A percentile compares a stretch with the other conserved stretches of the same genome.
Conservation (phyloP, 768 basidiomycete genomes). For the Dendrothele bispora region DNA sequence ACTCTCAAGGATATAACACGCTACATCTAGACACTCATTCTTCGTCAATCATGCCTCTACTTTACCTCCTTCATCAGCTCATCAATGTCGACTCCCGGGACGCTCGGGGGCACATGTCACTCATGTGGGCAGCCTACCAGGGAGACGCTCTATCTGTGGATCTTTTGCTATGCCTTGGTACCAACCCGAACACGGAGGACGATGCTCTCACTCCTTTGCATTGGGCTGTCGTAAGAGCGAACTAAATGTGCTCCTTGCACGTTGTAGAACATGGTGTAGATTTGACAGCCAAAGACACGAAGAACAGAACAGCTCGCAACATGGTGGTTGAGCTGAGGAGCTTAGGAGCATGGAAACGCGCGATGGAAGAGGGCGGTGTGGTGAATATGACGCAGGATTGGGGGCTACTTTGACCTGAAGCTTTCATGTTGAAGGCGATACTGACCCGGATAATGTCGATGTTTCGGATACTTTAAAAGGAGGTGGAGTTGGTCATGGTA, state of each 20-base stretch:
- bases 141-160: conserved; percentile 96
- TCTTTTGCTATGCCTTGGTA: conserved; percentile 83
- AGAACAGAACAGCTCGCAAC: conserved; percentile 86
- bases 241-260: conserved; percentile 78
- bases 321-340: conserved; percentile 96
- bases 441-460: too few species aligned
- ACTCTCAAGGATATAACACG: conserved; percentile 95
- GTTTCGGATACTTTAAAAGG: too few species aligned
- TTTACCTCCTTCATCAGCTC: conserved; percentile 91
- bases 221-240: conserved; percentile 98
- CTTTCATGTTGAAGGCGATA: too few species aligned
- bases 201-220: conserved; percentile 85
- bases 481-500: too few species aligned
- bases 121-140: conserved; percentile 99
- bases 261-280: conserved; percentile 87
- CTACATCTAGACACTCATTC: conserved; percentile 96
- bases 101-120: conserved; percentile 86
- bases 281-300: conserved; percentile 73
- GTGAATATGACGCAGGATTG: too few species aligned
- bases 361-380: conserved; percentile 88
- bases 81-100: conserved; percentile 90
- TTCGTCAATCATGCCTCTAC: conserved; percentile 89
- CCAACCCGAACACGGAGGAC: conserved; percentile 75
- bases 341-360: conserved; percentile 85
- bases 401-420: too few species aligned